Conservation (phyloP, 2,329 filamentous ascomycete genomes). For the Alternaria panax region DNA sequence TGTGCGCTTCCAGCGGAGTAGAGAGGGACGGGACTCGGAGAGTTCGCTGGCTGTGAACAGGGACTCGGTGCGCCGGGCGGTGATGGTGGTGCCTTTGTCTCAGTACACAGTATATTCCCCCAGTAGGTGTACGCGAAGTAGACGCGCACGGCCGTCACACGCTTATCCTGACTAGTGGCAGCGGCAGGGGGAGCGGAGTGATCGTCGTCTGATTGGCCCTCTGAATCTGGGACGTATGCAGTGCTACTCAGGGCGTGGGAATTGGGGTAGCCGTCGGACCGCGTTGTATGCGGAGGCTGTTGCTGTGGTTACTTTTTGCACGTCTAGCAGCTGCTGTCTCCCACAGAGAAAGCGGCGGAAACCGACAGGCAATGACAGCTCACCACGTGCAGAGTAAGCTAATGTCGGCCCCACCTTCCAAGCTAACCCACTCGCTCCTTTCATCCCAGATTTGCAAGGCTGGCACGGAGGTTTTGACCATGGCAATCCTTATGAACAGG, state of each 20-base stretch:
- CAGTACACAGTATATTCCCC: constrained; percentile 20
- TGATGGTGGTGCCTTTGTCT: constrained; percentile 35
- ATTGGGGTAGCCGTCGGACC: not conserved
- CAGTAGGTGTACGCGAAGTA: constrained; percentile 29
- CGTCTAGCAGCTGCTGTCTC: not conserved
- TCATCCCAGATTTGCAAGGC: constrained; percentile 4
- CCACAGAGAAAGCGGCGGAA: not conserved
- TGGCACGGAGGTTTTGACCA: not conserved
- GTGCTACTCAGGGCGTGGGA: constrained; percentile 11
- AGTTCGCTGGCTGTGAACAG: constrained; percentile 12
- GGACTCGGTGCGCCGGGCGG: constrained; percentile 21
- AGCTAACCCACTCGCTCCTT: constrained; percentile 9
- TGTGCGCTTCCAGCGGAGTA: constrained; percentile 28
- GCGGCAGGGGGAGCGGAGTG: constrained; percentile 33
- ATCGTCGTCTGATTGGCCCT: constrained; percentile 30
- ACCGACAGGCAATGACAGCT: constrained; percentile 10
- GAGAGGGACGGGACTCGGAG: constrained; percentile 10
- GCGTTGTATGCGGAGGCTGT: not conserved
- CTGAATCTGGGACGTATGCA: constrained; percentile 1
- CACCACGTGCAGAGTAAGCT: constrained; percentile 13
- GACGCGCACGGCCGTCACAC: constrained; percentile 17
- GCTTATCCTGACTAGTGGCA: constrained; percentile 22
- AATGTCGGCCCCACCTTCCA: constrained; percentile 4
- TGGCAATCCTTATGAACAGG: not conserved
- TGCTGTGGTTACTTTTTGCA: not conserved